Evolutionary conservation across 768 basidiomycete genomes (phyloP), one percentile per base, ranked within the genome.

Genomic region (Russula sp.): DNA sequence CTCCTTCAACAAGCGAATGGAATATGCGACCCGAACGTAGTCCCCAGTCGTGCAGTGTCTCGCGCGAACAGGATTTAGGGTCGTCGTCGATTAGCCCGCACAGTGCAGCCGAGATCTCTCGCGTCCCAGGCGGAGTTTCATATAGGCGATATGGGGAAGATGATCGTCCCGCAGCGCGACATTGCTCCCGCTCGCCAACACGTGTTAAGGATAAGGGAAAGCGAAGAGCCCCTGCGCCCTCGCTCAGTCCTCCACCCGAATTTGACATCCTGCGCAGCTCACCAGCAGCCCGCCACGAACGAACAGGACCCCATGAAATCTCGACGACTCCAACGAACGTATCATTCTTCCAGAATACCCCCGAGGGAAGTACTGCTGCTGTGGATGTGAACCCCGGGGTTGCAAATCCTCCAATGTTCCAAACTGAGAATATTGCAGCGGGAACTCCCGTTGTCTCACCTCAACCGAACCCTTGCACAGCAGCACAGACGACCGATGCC

Each of bases 1-100:
- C 59, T 60, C 71, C 76, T 25, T 43, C 56, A 7, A 47, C 18
- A 42, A 38, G 46, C 25, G 46, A 47, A 42, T 14, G 57, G 48
- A 29, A 39, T 32, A 18, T 8, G 39, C 32, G 52, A 47, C 25
- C 32, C 20, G 39, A 49, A 34, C 52, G 11, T 20, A 54, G 39
- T 43, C 57, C 39, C 6, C 18, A 9, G 16, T 32, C 35, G n/a
- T 41, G 16, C 6, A 13, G 32, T 35, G 16, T 22, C 22, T 47
- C 16, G 2, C 32, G 14, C 42, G 52, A 52, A 47, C 52, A 47
- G 20, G 25, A 35, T 25, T 9, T 32, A 48, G 38, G 43, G 25
- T 3, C 29, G 25, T 3, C 29, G 11, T 43, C 51, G 11, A 41
- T 25, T 38, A 32, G 35, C 39, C 56, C 51, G 7, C 35, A 36